These are phyloP conservation scores for Trichosporon sp. DNA, from an alignment of 1,284 basidiomycete species.

Conservation along the genomic window DNA sequence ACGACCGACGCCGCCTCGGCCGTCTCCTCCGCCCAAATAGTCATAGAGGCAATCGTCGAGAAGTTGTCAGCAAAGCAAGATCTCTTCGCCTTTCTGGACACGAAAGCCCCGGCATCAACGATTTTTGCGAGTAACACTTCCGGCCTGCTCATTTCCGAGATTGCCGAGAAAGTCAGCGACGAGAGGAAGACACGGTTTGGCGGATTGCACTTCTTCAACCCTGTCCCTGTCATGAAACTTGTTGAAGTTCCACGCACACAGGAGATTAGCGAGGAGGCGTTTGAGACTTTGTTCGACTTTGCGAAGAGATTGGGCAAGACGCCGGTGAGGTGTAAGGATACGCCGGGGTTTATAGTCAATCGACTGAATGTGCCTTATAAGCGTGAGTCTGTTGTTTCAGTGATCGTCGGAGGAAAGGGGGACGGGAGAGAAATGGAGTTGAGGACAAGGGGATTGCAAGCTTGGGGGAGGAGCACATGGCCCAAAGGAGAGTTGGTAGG, in stretches of 20 bases:
- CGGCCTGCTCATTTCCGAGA: constrained; percentile 52
- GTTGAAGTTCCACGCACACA: constrained; percentile 54
- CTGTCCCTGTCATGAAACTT: constrained; percentile 54
- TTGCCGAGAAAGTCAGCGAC: constrained; percentile 43
- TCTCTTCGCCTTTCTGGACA: constrained; percentile 53
- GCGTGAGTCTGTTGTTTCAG: too few relatives aligned
- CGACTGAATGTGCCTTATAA: not conserved
- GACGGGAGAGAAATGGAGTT: too few relatives aligned
- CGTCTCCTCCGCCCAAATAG: constrained; percentile 52
- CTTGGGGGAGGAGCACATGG: too few relatives aligned
- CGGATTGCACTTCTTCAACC: constrained; percentile 56
- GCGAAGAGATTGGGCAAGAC: constrained; percentile 53
- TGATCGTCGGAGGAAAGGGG: too few relatives aligned
- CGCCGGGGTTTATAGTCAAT: constrained; percentile 43
- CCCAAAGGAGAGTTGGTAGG: too few relatives aligned
- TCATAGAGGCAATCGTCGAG: constrained; percentile 58
- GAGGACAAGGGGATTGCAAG: too few relatives aligned
- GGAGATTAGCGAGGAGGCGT: constrained; percentile 51
- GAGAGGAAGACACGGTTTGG: constrained; percentile 48
- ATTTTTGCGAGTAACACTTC: constrained; percentile 57
- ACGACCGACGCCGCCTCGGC: constrained; percentile 52
- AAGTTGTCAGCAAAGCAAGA: constrained; percentile 55
- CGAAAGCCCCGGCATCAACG: constrained; percentile 40
- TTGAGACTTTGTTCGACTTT: constrained; percentile 50
- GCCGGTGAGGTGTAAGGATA: constrained; percentile 54